These are phyloP conservation scores for Pseudohalonectria lignicola DNA, from an alignment of 2,329 filamentous ascomycete species.

Conservation along the genomic window DNA sequence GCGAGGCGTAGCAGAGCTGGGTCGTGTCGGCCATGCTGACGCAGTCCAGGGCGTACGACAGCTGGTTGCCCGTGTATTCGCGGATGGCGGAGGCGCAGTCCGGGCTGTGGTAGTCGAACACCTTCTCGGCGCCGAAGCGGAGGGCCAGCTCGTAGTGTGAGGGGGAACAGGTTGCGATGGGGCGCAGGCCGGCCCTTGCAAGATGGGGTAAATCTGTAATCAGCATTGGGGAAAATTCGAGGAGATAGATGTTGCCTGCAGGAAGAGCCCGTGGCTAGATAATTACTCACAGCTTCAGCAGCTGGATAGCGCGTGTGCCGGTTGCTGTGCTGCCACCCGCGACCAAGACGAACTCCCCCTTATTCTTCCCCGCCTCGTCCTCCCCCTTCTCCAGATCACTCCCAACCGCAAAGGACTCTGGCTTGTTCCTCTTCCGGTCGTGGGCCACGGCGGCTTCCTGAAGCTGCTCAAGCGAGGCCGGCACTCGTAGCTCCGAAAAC, in stretches of 20 bases:
- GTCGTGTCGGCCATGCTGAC: conserved; percentile 7
- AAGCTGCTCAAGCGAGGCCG: too few species aligned
- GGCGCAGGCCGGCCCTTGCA: conserved; percentile 4
- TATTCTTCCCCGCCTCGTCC: too few species aligned
- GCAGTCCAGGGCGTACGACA: conserved; percentile 9
- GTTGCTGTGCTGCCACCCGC: conserved; percentile 24
- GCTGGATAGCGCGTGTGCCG: conserved; percentile 25
- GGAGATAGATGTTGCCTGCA: too few species aligned
- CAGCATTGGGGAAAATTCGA: too few species aligned
- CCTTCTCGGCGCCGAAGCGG: conserved; percentile 6
- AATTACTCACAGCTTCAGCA: conserved; percentile 16
- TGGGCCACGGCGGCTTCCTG: too few species aligned
- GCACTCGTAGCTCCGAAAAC: too few species aligned
- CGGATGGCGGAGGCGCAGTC: conserved; percentile 11
- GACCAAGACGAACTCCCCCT: too few species aligned
- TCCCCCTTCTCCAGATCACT: too few species aligned
- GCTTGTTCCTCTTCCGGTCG: background rate
- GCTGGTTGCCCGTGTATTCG: conserved; percentile 8
- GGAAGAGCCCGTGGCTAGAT: too few species aligned
- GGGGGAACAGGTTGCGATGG: conserved; percentile 9
- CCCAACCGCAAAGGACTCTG: too few species aligned
- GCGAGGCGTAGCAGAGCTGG: conserved; percentile 8
- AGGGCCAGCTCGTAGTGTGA: conserved; percentile 4
- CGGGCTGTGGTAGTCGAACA: conserved; percentile 10
- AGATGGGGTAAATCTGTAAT: background rate